Evolutionary conservation across 2,329 filamentous ascomycete genomes (phyloP).

Genomic region (Dactylellina drechsleri): DNA sequence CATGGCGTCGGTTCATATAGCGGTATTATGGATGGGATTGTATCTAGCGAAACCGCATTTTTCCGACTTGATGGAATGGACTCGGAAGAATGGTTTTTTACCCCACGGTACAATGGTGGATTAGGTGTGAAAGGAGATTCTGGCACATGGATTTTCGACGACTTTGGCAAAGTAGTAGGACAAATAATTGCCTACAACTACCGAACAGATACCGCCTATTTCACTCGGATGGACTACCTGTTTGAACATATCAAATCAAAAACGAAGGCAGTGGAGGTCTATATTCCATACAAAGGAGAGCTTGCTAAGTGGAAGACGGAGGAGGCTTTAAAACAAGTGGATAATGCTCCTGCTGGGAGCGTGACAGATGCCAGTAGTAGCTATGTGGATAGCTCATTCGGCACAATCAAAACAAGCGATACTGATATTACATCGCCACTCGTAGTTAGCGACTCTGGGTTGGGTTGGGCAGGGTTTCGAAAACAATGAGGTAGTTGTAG

Average conservation of each 20-base stretch:
- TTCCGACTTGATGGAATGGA: conserved; percentile 54
- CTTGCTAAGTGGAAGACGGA: conserved; percentile 52
- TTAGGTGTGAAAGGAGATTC: conserved; percentile 50
- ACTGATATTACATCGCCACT: conserved; percentile 52
- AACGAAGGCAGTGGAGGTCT: conserved; percentile 51
- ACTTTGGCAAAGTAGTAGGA: conserved; percentile 54
- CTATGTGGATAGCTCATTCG: conserved; percentile 47
- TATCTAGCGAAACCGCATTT: conserved; percentile 50
- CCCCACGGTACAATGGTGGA: conserved; percentile 50
- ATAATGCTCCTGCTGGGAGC: conserved; percentile 33
- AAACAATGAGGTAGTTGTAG: conserved; percentile 6
- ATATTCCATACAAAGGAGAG: conserved; percentile 52
- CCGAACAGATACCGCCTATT: conserved; percentile 50
- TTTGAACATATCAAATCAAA: conserved; percentile 54
- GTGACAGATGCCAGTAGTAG: conserved; percentile 48
- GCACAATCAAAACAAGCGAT: conserved; percentile 40
- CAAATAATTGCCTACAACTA: conserved; percentile 55
- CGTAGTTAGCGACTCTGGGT: conserved; percentile 44
- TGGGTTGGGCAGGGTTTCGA: conserved; percentile 46
- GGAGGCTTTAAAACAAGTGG: conserved; percentile 36
- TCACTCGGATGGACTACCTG: conserved; percentile 53
- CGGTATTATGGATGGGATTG: conserved; percentile 53
- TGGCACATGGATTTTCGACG: conserved; percentile 54
- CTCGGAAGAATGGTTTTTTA: conserved; percentile 55
- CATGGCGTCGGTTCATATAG: conserved; percentile 53